These are phyloP conservation scores for Ophiostoma himal-ulmi DNA, from an alignment of 2,329 filamentous ascomycete species.

Conservation along the genomic window DNA sequence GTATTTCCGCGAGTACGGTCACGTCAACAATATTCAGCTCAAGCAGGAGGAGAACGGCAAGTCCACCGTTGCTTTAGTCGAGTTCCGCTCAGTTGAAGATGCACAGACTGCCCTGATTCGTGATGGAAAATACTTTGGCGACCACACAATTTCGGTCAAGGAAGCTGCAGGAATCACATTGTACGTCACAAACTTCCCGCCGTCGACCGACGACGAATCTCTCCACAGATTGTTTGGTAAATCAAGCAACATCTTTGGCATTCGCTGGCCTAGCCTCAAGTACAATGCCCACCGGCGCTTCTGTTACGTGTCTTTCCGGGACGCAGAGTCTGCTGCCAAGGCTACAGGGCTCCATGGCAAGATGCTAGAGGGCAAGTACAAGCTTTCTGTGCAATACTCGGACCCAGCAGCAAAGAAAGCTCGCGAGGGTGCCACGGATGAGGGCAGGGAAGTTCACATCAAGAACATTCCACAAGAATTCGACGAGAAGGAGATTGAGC, in stretches of 20 bases:
- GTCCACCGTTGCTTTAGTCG: constrained; percentile 67
- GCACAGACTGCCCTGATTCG: constrained; percentile 74
- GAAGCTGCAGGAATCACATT: constrained; percentile 74
- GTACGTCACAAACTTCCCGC: constrained; percentile 86
- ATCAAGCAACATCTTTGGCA: constrained; percentile 75
- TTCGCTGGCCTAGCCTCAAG: constrained; percentile 88
- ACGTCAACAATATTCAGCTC: constrained; percentile 70
- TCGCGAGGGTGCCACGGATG: constrained; percentile 73
- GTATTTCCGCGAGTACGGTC: constrained; percentile 88
- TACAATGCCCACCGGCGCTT: constrained; percentile 85
- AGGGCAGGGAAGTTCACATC: constrained; percentile 80
- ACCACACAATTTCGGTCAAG: constrained; percentile 65
- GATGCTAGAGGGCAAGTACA: constrained; percentile 60
- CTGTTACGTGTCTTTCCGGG: constrained; percentile 88
- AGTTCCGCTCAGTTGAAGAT: constrained; percentile 77
- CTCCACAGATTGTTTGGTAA: constrained; percentile 63
- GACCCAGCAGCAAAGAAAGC: constrained; percentile 72
- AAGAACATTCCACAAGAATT: constrained; percentile 59
- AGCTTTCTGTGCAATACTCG: constrained; percentile 73
- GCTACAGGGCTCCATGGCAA: constrained; percentile 70
- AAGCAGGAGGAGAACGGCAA: constrained; percentile 55
- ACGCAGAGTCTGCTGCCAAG: constrained; percentile 58
- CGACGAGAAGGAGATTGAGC: constrained; percentile 62
- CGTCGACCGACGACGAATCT: constrained; percentile 64
- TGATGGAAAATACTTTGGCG: constrained; percentile 72